Evolutionary conservation across 768 basidiomycete species (phyloP).

Genomic region (Coprinopsis sp.): DNA sequence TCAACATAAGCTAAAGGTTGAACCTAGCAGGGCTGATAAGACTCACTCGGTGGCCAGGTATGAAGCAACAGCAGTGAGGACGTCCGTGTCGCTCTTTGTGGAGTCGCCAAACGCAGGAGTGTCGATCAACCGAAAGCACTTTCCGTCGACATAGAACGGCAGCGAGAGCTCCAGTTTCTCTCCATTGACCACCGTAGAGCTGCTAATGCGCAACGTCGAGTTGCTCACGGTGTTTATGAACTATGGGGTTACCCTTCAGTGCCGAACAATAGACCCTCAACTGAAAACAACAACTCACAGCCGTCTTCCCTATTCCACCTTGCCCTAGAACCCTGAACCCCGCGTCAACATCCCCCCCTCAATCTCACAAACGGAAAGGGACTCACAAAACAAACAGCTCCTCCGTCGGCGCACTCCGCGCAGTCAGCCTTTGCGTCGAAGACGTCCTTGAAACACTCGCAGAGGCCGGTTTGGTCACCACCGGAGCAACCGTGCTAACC

Average conservation of each 20-base stretch:
- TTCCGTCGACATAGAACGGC: conserved; percentile 9
- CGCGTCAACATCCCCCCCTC: not conserved
- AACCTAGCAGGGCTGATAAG: not conserved
- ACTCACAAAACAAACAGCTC: not conserved
- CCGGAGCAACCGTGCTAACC: no score
- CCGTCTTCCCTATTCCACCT: conserved; percentile 8
- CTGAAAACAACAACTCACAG: not conserved
- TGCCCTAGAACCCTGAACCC: conserved; percentile 8
- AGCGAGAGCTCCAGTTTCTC: conserved; percentile 9
- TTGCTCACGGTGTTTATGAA: conserved; percentile 12
- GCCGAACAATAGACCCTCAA: no score
- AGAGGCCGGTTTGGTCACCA: no score
- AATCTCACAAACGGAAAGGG: not conserved
- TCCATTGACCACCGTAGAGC: not conserved
- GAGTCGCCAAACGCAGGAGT: conserved; percentile 13
- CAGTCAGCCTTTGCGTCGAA: no score
- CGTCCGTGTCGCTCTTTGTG: conserved; percentile 11
- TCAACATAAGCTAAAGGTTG: not conserved
- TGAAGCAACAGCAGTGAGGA: conserved; percentile 9
- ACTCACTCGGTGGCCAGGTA: conserved; percentile 11
- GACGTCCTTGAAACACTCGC: no score
- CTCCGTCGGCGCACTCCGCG: not conserved
- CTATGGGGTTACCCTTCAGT: not conserved
- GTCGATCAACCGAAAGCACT: conserved; percentile 10
- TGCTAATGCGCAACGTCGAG: conserved; percentile 8